A percentile compares a stretch with the other conserved stretches of the same genome.
Evolutionary conservation across 108 stramenopile species (phyloP).

Genomic region (Ochromonas danica): DNA sequence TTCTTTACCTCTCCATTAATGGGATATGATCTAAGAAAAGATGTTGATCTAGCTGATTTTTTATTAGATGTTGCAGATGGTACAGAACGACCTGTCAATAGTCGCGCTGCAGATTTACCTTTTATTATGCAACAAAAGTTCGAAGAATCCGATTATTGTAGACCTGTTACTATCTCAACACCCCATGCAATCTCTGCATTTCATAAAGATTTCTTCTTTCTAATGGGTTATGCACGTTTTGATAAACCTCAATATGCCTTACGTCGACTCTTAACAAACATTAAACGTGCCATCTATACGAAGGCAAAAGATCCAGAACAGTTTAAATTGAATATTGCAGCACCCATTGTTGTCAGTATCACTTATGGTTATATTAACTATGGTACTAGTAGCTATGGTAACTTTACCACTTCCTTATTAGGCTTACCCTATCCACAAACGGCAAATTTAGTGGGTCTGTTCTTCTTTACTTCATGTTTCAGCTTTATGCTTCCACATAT

Average conservation of each 20-base stretch:
- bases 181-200: neutral
- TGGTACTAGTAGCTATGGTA: neutral
- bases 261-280: neutral
- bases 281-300: slow-evolving; percentile 3
- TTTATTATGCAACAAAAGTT: slow-evolving; percentile 26
- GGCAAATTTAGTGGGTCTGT: neutral
- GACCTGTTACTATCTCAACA: neutral
- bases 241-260: neutral
- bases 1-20: neutral
- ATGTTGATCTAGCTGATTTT: slow-evolving; percentile 19
- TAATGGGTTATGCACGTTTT: slow-evolving; percentile 4
- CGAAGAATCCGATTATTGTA: neutral
- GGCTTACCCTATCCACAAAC: neutral
- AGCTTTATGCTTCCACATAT: neutral
- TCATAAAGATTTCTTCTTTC: neutral
- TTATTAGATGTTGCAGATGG: slow-evolving; percentile 11
- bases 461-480: slow-evolving; percentile 24
- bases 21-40: slow-evolving; percentile 18
- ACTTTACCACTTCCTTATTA: neutral
- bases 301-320: neutral
- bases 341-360: neutral
- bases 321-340: neutral
- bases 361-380: neutral
- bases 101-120: neutral
- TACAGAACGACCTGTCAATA: neutral